A percentile compares a stretch with the other conserved stretches of the same genome.
These are phyloP conservation scores for Gossypium anomalum DNA, from an alignment of 345 rosid genomes.

Conservation along the genomic window DNA sequence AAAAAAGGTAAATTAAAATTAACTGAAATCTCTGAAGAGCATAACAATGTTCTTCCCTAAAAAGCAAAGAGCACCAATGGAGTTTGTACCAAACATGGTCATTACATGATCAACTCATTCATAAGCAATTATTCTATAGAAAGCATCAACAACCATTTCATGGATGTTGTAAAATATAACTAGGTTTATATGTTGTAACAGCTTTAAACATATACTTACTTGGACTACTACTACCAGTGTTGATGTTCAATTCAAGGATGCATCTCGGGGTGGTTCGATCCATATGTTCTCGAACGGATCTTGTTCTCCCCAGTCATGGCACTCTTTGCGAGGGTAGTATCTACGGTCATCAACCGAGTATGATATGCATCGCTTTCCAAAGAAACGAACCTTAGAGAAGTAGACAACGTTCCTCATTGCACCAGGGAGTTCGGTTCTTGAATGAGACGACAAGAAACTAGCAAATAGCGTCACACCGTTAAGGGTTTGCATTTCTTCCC, in stretches of 20 bases:
- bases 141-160: conserved; percentile 12
- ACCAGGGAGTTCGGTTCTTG: conserved; percentile 49
- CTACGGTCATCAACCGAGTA: conserved; percentile 44
- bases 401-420: conserved; percentile 52
- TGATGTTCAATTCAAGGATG: conserved; percentile 30
- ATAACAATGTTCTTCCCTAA: neutral
- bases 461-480: conserved; percentile 61
- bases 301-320: conserved; percentile 60
- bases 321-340: conserved; percentile 61
- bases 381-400: conserved; percentile 68
- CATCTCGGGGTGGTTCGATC: conserved; percentile 51
- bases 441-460: conserved; percentile 51
- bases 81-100: conserved; percentile 15
- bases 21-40: neutral
- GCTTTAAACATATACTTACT: neutral
- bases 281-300: conserved; percentile 57
- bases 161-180: neutral
- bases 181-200: neutral
- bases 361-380: conserved; percentile 62
- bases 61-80: neutral
- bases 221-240: neutral
- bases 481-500: conserved; percentile 57
- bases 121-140: conserved; percentile 11
- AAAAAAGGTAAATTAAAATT: neutral
- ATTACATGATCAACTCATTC: neutral